Evolutionary conservation across 306 rosid species (phyloP).

Genomic region (Inga oerstediana): DNA sequence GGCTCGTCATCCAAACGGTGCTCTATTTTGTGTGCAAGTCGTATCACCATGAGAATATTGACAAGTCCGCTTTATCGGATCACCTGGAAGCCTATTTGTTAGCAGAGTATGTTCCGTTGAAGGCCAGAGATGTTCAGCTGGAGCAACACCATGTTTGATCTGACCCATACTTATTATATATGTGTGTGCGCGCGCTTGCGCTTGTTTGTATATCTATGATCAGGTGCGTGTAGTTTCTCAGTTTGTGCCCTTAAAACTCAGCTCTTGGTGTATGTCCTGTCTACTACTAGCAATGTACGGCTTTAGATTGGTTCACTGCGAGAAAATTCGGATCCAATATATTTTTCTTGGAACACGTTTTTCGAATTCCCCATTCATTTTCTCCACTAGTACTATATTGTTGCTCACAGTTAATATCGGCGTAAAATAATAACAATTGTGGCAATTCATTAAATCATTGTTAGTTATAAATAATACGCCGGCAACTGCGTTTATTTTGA

Average conservation of each 20-base stretch:
- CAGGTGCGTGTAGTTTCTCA: not conserved
- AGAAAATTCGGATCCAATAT: not conserved
- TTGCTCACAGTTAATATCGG: not conserved
- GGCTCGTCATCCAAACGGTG: constrained; percentile 66
- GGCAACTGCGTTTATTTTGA: no score
- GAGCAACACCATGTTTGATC: constrained; percentile 52
- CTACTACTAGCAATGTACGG: not conserved
- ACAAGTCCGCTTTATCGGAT: constrained; percentile 71
- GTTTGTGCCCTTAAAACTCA: not conserved
- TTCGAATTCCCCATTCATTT: not conserved
- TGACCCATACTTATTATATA: not conserved
- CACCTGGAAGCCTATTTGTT: constrained; percentile 62
- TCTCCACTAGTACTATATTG: not conserved
- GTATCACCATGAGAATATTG: constrained; percentile 78
- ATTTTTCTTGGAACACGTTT: not conserved
- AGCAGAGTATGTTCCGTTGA: constrained; percentile 72
- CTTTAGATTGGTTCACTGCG: not conserved
- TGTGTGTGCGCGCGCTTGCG: not conserved
- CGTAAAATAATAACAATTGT: not conserved
- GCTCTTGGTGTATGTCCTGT: not conserved
- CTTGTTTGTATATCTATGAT: not conserved
- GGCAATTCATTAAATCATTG: no score
- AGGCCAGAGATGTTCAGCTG: constrained; percentile 68
- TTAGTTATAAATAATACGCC: not conserved
- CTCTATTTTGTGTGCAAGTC: constrained; percentile 87